Percentiles rank a stretch among this genome's conserved stretches.
These are phyloP conservation scores for Fistulinella prunicolor DNA, from an alignment of 768 basidiomycete genomes.

Conservation along the genomic window DNA sequence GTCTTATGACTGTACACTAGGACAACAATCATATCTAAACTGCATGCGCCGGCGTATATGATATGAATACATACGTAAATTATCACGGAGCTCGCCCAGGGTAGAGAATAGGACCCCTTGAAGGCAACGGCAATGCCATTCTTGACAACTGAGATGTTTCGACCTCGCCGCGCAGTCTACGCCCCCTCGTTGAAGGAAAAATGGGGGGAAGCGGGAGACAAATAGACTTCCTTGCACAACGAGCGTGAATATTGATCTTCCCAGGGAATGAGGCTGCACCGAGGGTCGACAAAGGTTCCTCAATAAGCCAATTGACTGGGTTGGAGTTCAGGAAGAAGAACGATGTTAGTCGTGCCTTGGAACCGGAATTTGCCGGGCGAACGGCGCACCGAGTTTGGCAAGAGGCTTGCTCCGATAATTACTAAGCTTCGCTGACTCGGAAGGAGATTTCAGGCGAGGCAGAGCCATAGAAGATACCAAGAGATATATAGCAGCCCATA, in stretches of 20 bases:
- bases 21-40: neutral
- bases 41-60: neutral
- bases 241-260: slow-evolving; percentile 20
- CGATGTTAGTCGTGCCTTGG: neutral
- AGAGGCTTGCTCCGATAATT: too few relatives aligned
- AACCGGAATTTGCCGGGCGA: neutral
- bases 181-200: neutral
- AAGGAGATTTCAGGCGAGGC: too few relatives aligned
- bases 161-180: slow-evolving; percentile 3
- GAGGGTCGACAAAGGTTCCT: slow-evolving; percentile 10
- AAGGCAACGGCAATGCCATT: too few relatives aligned
- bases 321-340: neutral
- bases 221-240: neutral
- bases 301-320: slow-evolving; percentile 33
- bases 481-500: too few relatives aligned
- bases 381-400: too few relatives aligned
- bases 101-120: neutral
- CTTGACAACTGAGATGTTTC: slow-evolving; percentile 8
- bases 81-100: neutral
- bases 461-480: too few relatives aligned
- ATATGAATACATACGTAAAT: slow-evolving; percentile 10
- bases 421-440: too few relatives aligned
- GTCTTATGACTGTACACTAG: neutral
- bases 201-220: neutral
- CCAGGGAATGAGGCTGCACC: slow-evolving; percentile 35